Conservation (phyloP, 2,329 filamentous ascomycete species). For the Microthyrium microscopicum region DNA sequence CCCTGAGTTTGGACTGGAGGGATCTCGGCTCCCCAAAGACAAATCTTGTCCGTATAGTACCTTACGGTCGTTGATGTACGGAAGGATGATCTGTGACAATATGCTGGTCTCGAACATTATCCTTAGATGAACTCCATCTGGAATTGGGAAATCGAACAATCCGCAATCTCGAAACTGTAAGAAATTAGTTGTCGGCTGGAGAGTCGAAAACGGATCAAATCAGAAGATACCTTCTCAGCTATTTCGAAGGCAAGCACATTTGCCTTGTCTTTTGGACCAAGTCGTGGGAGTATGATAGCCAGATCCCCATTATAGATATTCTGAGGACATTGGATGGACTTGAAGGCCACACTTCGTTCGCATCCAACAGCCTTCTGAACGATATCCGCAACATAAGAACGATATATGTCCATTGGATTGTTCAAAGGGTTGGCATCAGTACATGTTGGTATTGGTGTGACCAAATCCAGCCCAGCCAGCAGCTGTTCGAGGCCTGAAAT, state of each 20-base stretch:
- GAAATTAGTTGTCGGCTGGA: conserved; percentile 2
- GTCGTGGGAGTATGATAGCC: conserved; percentile 14
- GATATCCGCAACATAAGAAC: conserved; percentile 13
- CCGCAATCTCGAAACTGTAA: conserved; percentile 50
- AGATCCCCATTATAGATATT: conserved; percentile 18
- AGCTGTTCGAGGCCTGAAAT: conserved; percentile 2
- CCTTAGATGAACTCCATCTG: conserved; percentile 45
- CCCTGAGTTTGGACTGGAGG: conserved; percentile 33
- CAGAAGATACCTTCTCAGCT: conserved; percentile 12
- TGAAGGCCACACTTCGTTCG: conserved; percentile 12
- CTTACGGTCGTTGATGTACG: conserved; percentile 41
- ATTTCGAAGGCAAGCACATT: conserved; percentile 11
- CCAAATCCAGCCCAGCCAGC: neutral
- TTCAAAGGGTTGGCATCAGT: conserved; percentile 8
- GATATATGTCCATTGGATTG: conserved; percentile 16
- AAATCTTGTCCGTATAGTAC: conserved; percentile 38
- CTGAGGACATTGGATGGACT: conserved; percentile 16
- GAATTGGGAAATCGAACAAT: conserved; percentile 45
- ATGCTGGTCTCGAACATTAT: conserved; percentile 48
- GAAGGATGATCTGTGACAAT: conserved; percentile 43
- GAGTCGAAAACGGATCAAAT: neutral
- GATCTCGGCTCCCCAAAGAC: conserved; percentile 24
- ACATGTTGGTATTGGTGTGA: conserved; percentile 1
- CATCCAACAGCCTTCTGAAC: conserved; percentile 11
- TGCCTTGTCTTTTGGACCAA: conserved; percentile 13